Evolutionary conservation across 495 filamentous ascomycete genomes (phyloP), one percentile per base, ranked within the genome.

Genomic region (Penicillium silybi): DNA sequence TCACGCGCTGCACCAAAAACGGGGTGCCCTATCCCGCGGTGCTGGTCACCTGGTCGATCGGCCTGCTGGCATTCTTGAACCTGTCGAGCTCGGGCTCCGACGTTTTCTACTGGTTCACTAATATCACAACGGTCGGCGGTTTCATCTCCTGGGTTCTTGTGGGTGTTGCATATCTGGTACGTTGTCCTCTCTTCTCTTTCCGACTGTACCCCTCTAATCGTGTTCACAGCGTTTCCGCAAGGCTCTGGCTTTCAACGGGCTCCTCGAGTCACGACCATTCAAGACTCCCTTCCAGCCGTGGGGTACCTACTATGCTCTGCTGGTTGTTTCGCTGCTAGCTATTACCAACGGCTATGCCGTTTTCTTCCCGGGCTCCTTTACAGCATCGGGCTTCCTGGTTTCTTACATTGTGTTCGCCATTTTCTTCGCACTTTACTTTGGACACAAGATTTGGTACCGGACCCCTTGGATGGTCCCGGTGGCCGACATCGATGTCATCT

Each of bases 381-480:
- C 61, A 0, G 63, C 62, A 0, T 54, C 64, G 2, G 50, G 83
- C 62, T 77, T 96, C 87, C 44, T 70, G 2, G 59, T 64, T 2
- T 66, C 67, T 3, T 72, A 70, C 29, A 65, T 70, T 43, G 66
- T 59, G 0, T 62, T 70, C 43, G 78, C 77, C 80, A 91, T 90
- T 63, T 95, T 89, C 13, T 78, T 86, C 37, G 91, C 84, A 57
- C 88, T 85, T 7, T 77, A 75, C 58, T 79, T 76, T 2, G 59
- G 59, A 13, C 67, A 68, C 43, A 63, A 66, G 29, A 56, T 71
- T 10, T 61, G 67, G 44, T 67, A 64, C 34, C 61, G 59, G 37
- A 69, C 70, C 4, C 71, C 73, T 26, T 77, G 73, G 32, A 71
- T 78, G 40, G 83, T 79, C 0, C 93, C 78, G 41, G 57, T 54